These are phyloP conservation scores for Lactarius akahatsu DNA, from an alignment of 768 basidiomycete species.

Conservation along the genomic window DNA sequence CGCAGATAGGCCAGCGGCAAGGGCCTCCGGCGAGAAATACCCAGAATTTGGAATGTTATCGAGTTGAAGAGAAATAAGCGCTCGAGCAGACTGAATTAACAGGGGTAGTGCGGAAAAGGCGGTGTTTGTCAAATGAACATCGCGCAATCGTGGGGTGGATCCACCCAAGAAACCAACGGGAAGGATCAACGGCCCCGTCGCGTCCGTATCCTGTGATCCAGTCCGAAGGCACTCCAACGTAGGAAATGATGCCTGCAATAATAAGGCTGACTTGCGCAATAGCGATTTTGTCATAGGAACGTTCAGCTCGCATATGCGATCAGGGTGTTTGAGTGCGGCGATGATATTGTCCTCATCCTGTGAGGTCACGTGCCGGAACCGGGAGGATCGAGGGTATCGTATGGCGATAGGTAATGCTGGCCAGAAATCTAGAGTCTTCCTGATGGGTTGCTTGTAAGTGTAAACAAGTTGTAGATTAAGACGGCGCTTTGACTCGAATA, in stretches of 20 bases:
- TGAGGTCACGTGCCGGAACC: neutral
- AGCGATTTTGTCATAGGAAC: neutral
- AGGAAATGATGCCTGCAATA: neutral
- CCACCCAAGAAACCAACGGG: neutral
- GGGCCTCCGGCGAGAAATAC: neutral
- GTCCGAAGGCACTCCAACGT: neutral
- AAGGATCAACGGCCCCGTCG: neutral
- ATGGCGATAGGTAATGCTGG: constrained; percentile 10
- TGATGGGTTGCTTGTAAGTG: constrained; percentile 3
- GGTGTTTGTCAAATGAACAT: neutral
- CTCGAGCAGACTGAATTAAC: constrained; percentile 6
- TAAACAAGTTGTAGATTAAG: constrained; percentile 9
- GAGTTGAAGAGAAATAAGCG: constrained; percentile 1
- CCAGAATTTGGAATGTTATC: neutral
- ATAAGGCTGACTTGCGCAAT: neutral
- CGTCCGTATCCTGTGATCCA: neutral
- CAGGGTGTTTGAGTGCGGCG: constrained; percentile 7
- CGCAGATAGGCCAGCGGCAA: neutral
- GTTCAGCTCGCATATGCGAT: constrained; percentile 2
- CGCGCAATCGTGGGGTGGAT: neutral
- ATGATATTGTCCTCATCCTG: constrained; percentile 8
- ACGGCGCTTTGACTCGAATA: constrained; percentile 10
- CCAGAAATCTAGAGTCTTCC: constrained; percentile 4
- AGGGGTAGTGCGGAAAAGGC: constrained; percentile 8
- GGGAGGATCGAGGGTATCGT: neutral